Evolutionary conservation across 2,329 filamentous ascomycete species (phyloP), one percentile per base, ranked within the genome.

Genomic region (Davidsoniella australis): DNA sequence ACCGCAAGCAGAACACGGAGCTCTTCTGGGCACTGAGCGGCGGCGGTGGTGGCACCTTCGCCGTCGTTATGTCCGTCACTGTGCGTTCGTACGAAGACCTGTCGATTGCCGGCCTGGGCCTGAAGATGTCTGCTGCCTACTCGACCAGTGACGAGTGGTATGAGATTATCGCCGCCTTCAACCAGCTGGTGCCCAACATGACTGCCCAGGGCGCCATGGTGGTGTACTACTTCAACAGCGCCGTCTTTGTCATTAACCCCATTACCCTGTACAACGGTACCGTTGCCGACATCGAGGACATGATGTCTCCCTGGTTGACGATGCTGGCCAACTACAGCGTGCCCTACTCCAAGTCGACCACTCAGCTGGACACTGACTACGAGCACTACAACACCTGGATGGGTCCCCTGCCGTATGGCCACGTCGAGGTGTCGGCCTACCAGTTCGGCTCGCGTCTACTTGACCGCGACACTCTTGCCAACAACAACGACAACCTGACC

Each of bases 1-100:
- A 64, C 3, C 64, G 63, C 0, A 57, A 56, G 0, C 53, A 68
- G 29, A 72, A 80, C 54, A 51, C 63, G 0, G 76, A 80, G 47
- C 63, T 82, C 1, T 81, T 75, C 62, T 82, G 76, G 77, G 78
- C 77, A 1, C 60, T 80, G 1, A 65, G 66, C 40, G 76, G 76
- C 3, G 75, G 77, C 0, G 76, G 78, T 2, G 71, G 68, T 8
- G 73, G 75, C 14, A 78, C 68, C 26, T 81, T 72, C 55, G 76
- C 66, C 2, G 64, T 79, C 2, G 72, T 80, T 1, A 59, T 68
- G 14, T 73, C 70, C 2, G 64, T 78, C 58, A 78, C 72, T 0
- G 63, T 70, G 39, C 72, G 70, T 53, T 66, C 69, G 1, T 65
- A 76, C 57, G 60, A 64, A 0, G 66, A 70, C 49, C 58, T 58